Conservation (phyloP, 2,329 filamentous ascomycete species). For the Talaromyces atroroseus region DNA sequence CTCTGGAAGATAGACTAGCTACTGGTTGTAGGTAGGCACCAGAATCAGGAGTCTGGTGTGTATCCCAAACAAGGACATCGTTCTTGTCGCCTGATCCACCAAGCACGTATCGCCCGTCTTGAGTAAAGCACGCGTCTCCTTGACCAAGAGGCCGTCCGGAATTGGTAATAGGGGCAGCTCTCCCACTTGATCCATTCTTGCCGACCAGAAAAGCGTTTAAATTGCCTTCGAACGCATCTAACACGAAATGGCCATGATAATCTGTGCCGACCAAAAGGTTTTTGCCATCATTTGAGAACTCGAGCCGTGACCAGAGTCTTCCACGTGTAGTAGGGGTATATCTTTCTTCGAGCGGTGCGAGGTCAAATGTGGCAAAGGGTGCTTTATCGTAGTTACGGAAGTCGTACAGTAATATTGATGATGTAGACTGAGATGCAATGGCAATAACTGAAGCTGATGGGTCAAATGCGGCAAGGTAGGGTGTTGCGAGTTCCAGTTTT, state of each 20-base stretch:
- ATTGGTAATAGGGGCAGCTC: constrained; percentile 48
- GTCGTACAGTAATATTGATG: constrained; percentile 83
- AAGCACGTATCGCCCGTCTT: constrained; percentile 82
- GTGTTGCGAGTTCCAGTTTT: constrained; percentile 70
- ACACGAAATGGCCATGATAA: constrained; percentile 76
- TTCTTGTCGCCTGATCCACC: constrained; percentile 65
- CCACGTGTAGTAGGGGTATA: constrained; percentile 46
- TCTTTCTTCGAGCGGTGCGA: constrained; percentile 55
- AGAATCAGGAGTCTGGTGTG: constrained; percentile 52
- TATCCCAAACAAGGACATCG: constrained; percentile 84
- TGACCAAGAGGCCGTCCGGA: constrained; percentile 49
- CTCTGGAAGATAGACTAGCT: constrained; percentile 39
- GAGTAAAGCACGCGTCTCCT: constrained; percentile 81
- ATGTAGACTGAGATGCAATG: constrained; percentile 73
- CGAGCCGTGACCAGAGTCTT: constrained; percentile 73
- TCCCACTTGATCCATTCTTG: constrained; percentile 43
- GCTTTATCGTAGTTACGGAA: constrained; percentile 88
- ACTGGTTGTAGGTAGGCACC: constrained; percentile 47
- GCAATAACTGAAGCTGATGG: constrained; percentile 90
- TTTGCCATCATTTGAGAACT: constrained; percentile 96
- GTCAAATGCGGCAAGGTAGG: constrained; percentile 83
- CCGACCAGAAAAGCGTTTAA: constrained; percentile 66
- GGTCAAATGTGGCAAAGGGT: constrained; percentile 80
- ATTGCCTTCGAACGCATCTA: constrained; percentile 86
- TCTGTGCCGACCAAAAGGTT: constrained; percentile 77